Conservation (phyloP, 257 asterid genomes). For the Gardenia jasminoides region DNA sequence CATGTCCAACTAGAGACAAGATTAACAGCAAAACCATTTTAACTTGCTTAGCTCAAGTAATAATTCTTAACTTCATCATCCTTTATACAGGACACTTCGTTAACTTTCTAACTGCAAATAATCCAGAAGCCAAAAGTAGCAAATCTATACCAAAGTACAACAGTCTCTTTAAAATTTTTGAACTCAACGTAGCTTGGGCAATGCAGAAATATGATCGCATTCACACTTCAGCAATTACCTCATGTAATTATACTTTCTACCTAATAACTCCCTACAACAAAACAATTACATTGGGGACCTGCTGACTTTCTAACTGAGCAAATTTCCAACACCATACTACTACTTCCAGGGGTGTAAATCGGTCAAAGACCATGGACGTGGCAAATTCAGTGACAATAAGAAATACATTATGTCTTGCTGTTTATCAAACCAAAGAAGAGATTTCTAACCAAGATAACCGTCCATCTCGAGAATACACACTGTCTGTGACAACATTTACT, state of each 20-base stretch:
- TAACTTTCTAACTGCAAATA: not conserved
- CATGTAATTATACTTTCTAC: not conserved
- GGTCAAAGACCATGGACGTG: constrained; percentile 6
- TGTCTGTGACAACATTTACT: constrained; percentile 18
- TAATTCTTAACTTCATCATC: not conserved
- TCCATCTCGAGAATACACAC: not conserved
- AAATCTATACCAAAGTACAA: not conserved
- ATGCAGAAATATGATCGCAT: not conserved
- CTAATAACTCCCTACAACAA: not conserved
- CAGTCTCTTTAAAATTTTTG: not conserved
- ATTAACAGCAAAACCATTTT: not conserved
- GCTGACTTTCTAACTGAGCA: constrained; percentile 1
- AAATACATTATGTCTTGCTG: not conserved
- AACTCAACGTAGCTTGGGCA: not conserved
- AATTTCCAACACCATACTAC: constrained; percentile 1
- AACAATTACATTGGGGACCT: not conserved
- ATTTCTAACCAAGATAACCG: not conserved
- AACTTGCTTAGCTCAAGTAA: not conserved
- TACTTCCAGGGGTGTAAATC: not conserved
- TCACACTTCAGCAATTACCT: not conserved
- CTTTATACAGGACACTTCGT: not conserved
- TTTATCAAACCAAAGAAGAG: not conserved
- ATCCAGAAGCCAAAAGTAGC: not conserved
- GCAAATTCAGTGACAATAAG: constrained; percentile 2
- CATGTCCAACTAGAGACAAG: not conserved